phyloP scores from a whole-genome alignment of 192 early-diverging fungal genomes.

The Haplosporangium gracile region DNA sequence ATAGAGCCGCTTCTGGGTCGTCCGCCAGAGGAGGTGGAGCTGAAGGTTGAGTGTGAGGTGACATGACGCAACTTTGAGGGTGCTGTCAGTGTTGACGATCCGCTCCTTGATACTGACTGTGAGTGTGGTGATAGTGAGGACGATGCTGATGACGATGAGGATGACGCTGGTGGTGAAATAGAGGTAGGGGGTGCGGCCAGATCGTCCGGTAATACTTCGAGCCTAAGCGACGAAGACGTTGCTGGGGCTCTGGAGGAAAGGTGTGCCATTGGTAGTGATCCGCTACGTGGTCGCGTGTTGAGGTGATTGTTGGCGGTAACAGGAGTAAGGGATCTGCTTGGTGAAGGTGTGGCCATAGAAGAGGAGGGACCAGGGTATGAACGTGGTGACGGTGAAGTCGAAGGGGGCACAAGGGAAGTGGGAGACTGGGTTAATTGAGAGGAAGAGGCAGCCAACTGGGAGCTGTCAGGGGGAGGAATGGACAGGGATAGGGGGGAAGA shows the following conservation, averaged over 20 bases:
- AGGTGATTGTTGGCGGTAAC: slow-evolving; percentile 18
- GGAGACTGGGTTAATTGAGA: slow-evolving; percentile 11
- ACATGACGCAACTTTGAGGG: slow-evolving; percentile 50
- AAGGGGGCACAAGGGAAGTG: neutral
- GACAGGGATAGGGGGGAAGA: neutral
- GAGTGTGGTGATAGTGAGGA: slow-evolving; percentile 8
- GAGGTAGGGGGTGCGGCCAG: slow-evolving; percentile 9
- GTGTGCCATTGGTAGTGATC: slow-evolving; percentile 45
- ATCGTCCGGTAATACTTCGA: slow-evolving; percentile 41
- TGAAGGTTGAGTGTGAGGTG: slow-evolving; percentile 41
- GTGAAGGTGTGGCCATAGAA: slow-evolving; percentile 12
- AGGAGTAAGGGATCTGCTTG: slow-evolving; percentile 10
- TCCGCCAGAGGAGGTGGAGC: slow-evolving; percentile 22
- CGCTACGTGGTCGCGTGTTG: slow-evolving; percentile 46
- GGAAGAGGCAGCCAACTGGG: neutral
- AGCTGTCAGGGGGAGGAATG: neutral
- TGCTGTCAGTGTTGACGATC: slow-evolving; percentile 23
- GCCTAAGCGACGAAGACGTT: slow-evolving; percentile 32
- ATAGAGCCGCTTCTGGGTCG: slow-evolving; percentile 55
- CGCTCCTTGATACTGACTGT: slow-evolving; percentile 15
- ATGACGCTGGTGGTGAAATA: neutral
- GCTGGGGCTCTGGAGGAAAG: slow-evolving; percentile 12
- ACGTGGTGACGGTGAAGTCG: neutral
- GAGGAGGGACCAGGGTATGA: neutral
- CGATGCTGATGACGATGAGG: slow-evolving; percentile 7